Conservation (phyloP, 768 basidiomycete genomes). For the Mycena leptocephala region DNA sequence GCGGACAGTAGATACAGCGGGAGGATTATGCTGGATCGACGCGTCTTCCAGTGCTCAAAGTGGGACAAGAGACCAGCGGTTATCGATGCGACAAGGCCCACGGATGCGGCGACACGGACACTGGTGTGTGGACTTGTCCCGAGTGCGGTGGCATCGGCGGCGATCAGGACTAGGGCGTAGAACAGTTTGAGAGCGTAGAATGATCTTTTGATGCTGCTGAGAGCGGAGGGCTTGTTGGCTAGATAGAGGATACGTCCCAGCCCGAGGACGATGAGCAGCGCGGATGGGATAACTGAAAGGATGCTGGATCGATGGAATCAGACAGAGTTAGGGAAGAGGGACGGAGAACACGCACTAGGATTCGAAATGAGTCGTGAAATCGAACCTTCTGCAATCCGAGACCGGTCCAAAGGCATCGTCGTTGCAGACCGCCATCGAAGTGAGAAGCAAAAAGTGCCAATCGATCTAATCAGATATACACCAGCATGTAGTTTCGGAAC, state of each 20-base stretch:
- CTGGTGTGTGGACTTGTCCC: conserved; percentile 1
- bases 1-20: not conserved
- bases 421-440: not conserved
- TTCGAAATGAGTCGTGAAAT: conserved; percentile 13
- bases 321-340: not conserved
- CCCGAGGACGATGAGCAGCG: conserved; percentile 9
- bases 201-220: not conserved
- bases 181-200: conserved; percentile 15
- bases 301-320: conserved; percentile 1
- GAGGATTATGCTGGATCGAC: conserved; percentile 5
- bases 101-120: conserved; percentile 11
- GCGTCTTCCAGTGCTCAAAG: conserved; percentile 19
- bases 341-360: not conserved
- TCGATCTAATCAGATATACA: not conserved
- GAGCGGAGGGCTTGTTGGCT: not conserved
- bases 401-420: conserved; percentile 11
- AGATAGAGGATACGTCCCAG: not conserved
- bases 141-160: conserved; percentile 2
- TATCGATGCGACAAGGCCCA: not conserved
- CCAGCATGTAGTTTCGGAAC: too few relatives aligned
- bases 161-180: conserved; percentile 1
- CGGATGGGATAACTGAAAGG: conserved; percentile 10
- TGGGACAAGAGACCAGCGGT: not conserved
- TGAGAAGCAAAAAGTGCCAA: not conserved
- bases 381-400: conserved; percentile 11